A percentile compares a stretch with the other conserved stretches of the same genome.
These are phyloP conservation scores for Cryptococcus sp. DNA, from an alignment of 1,284 basidiomycete species.

Conservation along the genomic window DNA sequence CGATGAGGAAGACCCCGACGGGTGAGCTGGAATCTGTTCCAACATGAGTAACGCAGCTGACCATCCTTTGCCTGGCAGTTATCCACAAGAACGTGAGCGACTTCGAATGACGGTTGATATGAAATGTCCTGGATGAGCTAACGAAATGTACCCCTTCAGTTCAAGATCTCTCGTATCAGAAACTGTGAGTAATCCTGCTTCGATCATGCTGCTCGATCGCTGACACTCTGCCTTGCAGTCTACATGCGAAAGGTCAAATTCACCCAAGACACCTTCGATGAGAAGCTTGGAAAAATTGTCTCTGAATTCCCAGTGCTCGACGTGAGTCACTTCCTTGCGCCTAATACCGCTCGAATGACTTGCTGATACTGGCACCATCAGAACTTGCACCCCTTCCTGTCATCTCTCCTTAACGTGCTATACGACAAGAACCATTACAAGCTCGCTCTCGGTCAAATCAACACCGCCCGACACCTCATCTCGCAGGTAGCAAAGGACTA, in stretches of 20 bases:
- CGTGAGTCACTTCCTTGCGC: constrained; percentile 55
- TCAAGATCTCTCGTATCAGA: constrained; percentile 74
- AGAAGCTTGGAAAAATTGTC: constrained; percentile 91
- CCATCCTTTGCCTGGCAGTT: constrained; percentile 54
- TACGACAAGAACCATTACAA: constrained; percentile 99
- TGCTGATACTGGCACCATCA: constrained; percentile 42
- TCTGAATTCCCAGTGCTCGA: constrained; percentile 96
- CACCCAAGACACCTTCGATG: constrained; percentile 95
- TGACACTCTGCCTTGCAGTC: constrained; percentile 59
- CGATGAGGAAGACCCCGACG: constrained; percentile 86
- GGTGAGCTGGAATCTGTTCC: constrained; percentile 3
- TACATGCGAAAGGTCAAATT: constrained; percentile 99
- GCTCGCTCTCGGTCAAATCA: constrained; percentile 89
- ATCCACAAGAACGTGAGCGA: constrained; percentile 80
- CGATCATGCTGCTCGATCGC: neutral
- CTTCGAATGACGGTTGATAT: neutral
- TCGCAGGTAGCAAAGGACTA: constrained; percentile 96
- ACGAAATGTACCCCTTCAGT: constrained; percentile 46
- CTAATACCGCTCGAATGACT: neutral
- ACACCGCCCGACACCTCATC: constrained; percentile 89
- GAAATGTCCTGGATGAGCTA: neutral
- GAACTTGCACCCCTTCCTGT: constrained; percentile 93
- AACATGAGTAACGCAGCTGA: neutral
- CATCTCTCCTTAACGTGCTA: constrained; percentile 90
- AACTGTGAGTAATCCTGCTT: constrained; percentile 35